Base-by-base conservation (phyloP, 2,329 filamentous ascomycete genomes). In the Pezicula carpinea region DNA sequence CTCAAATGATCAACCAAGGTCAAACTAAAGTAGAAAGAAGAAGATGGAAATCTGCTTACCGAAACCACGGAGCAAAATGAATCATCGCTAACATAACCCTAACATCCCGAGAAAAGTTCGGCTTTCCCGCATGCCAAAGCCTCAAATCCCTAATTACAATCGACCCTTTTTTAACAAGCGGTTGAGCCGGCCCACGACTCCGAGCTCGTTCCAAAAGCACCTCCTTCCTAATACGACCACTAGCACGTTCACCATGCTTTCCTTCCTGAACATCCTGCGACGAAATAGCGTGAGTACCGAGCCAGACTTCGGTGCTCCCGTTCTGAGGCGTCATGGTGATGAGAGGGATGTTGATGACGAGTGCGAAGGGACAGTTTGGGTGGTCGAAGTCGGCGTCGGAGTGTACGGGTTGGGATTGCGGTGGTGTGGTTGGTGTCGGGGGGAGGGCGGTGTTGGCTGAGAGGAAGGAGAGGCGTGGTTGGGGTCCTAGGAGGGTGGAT, bases 121-220 rank as follows among this genome's bases (percentile, higher is more conserved):
- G 79, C 72, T 79, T 79, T 0, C 79, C 80, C 0, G 76, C 78
- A 59, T 83, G 79, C 80, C 80, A 84, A 8, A 82, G 67, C 18
- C 80, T 63, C 42, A 83, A 60, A 58, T 84, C 80, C 1, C 81
- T 69, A 19, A 84, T 58, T 7, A 82, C 65, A n/a, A 83, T 53
- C 17, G 72, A 73, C 0, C 80, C 78, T 53, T 79, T 80, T 32
- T 66, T 66, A 0, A 81, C 66, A 1, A 61, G 43, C 0, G 77
- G 75, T 54, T 81, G 77, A 4, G 67, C 57, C 0, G 75, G 75
- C 2, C 69, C 65, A 3, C 69, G 59, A 2, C 61, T 53, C 2
- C 52, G 42, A 4, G 62, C 48, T 3, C 70, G 64, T 39, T 64
- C 56, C 1, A 62, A 65, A 0, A 80, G 54, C 3, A 69, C 55